A percentile compares a stretch with the other conserved stretches of the same genome.
Conservation (phyloP, 768 basidiomycete genomes). For the Lentinula edodes region DNA sequence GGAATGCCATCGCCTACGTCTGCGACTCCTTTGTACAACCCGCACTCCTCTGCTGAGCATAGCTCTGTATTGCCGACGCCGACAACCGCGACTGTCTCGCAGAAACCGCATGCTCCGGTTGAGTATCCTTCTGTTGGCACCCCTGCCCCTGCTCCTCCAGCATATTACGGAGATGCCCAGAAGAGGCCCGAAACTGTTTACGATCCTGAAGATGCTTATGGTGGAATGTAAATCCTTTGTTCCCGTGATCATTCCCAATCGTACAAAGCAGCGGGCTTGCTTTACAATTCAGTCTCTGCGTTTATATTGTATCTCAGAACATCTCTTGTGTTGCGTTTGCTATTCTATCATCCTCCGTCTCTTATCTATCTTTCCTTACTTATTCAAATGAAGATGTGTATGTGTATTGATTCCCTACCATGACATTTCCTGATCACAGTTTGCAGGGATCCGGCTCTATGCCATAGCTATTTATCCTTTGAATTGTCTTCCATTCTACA, state of each 20-base stretch:
- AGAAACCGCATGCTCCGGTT: background rate
- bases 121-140: background rate
- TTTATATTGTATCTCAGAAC: background rate
- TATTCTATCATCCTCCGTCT: background rate
- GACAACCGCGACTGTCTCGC: background rate
- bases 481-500: too few species aligned
- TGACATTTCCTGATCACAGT: background rate
- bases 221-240: slow-evolving; percentile 44
- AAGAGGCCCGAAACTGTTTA: slow-evolving; percentile 52
- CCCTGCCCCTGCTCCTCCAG: background rate
- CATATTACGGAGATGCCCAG: slow-evolving; percentile 6
- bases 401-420: background rate
- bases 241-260: background rate
- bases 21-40: background rate
- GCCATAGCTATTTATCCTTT: background rate
- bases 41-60: background rate
- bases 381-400: background rate
- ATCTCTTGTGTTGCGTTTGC: background rate
- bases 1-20: background rate
- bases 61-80: background rate
- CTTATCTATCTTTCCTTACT: background rate
- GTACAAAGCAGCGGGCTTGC: background rate
- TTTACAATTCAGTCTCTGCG: background rate
- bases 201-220: slow-evolving; percentile 64
- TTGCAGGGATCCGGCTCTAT: background rate